These are phyloP conservation scores for Bretschneidera sinensis DNA, from an alignment of 345 rosid genomes.

Conservation along the genomic window DNA sequence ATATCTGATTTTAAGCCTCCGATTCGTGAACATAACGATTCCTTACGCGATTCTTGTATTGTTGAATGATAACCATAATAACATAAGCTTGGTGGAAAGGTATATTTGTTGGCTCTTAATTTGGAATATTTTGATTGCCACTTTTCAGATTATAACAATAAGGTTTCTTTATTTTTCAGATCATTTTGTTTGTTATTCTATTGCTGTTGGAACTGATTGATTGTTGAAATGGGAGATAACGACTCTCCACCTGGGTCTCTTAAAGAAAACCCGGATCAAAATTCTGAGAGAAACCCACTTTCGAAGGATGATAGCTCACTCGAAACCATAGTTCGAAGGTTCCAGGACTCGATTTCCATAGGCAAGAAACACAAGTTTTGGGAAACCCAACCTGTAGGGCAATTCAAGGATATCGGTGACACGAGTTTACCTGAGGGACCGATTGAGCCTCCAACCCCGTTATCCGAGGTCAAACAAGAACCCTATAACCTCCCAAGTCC, in stretches of 20 bases:
- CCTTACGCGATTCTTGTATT: too few relatives aligned
- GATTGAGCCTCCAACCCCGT: conserved; percentile 52
- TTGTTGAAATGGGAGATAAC: conserved; percentile 51
- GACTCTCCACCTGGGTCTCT: conserved; percentile 46
- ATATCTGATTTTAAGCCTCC: too few relatives aligned
- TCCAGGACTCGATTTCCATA: conserved; percentile 57
- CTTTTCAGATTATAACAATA: too few relatives aligned
- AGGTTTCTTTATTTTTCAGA: too few relatives aligned
- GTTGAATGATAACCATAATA: too few relatives aligned
- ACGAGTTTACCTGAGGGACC: conserved; percentile 79
- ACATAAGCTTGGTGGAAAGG: too few relatives aligned
- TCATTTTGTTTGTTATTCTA: background rate
- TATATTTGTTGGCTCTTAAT: too few relatives aligned
- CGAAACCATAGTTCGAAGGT: conserved; percentile 52
- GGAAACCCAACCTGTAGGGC: conserved; percentile 96
- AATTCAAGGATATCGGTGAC: conserved; percentile 69
- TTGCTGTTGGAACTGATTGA: conserved; percentile 16
- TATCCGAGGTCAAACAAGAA: conserved; percentile 86
- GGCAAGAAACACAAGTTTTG: conserved; percentile 74
- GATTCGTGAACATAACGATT: too few relatives aligned
- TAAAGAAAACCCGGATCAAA: conserved; percentile 45
- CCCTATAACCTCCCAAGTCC: conserved; percentile 79
- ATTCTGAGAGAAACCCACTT: conserved; percentile 29
- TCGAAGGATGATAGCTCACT: conserved; percentile 48
- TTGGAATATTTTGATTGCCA: background rate